Base-by-base conservation (phyloP, 495 filamentous ascomycete genomes). In the Lophiostoma macrostomum region DNA sequence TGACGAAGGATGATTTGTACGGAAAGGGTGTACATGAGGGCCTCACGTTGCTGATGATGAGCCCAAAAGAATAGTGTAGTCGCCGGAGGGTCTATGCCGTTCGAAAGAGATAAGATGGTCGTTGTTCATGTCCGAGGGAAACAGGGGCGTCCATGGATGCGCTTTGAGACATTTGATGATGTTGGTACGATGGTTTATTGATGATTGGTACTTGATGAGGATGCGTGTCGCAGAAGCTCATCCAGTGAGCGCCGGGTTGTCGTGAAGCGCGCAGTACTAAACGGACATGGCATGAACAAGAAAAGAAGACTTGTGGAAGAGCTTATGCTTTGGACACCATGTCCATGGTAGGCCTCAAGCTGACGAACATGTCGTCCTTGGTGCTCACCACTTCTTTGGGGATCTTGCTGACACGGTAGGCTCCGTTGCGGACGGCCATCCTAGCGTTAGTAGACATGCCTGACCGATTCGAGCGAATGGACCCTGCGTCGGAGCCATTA, bases 361-460 rank as follows among this genome's bases (percentile, higher is more conserved):
- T 80, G 2, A 77, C 65, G 45, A 71, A 65, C 69, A 96, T 68
- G 41, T 91, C 85, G 34, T 86, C 79, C 67, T 78, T 85, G 2
- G 88, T 89, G 48, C 88, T 90, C 41, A 96, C 90, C 32, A 85
- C 79, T 50, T 89, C 89, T 30, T 80, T 77, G 1, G 91, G 91
- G 37, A 98, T 77, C 14, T 85, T 81, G 64, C 89, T 95, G 56
- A 97, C 81, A 30, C 91, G 87, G 56, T 96, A 94, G 37, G 90
- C 91, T 58, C 94, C 93, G 53, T 73, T 80, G 62, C 91, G 88
- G 64, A 97, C 85, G 53, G 88, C 91, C 41, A 83, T 75, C 34
- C 82, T 70, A 56, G 90, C 85, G 12, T 76, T 64, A 11, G 77
- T 73, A 0, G 88, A 91, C 50, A 96, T 83, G 20, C 85, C 91